Evolutionary conservation across 257 asterid genomes (phyloP), one percentile per base, ranked within the genome.

Genomic region (Lycium barbarum): DNA sequence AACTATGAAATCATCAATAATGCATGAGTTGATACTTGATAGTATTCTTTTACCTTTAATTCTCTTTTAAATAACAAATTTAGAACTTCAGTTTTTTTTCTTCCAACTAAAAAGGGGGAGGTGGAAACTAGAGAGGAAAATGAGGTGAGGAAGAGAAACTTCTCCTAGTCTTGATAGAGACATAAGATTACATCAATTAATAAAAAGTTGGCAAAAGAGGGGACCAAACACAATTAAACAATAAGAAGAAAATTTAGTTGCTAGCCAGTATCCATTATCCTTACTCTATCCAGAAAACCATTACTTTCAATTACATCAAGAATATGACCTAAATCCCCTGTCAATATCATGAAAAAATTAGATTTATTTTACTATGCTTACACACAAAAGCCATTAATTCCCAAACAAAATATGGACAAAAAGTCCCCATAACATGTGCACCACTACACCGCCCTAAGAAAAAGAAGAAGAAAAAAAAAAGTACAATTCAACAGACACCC

Each of bases 391-490:
- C 57, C 35, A 74, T 84, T 45, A 82, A 84, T 58, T 83, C 78
- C 10, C 18, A 47, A 54, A 80, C 36, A 84, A 84, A 35, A 70
- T 22, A 8, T 67, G 14, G 13, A 15, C 20, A 83, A 79, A 80
- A 67, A 35, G 87, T 79, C 83, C 85, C 85, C 36, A 59, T 63
- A 49, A 70, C 87, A 86, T 80, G 87, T 80, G 89, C 84, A 66
- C 84, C 78, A 7, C 82, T 9, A 51, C 45, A 53, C 22, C 45
- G 7, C 4, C 26, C 14, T 7, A 14, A 26, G 7, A 14, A 7
- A 14, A 14, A 51, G 0, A 15, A 26, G 33, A 26, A 26, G 11
- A 1, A 22, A 53, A 71, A 58, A 76, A 8, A 7, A 22, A 22
- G 38, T 22, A 26, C 67, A 74, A 79, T 68, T 68, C 45, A 62